These are phyloP conservation scores for Dalbergia oliveri DNA, from an alignment of 306 rosid genomes.

Conservation along the genomic window DNA sequence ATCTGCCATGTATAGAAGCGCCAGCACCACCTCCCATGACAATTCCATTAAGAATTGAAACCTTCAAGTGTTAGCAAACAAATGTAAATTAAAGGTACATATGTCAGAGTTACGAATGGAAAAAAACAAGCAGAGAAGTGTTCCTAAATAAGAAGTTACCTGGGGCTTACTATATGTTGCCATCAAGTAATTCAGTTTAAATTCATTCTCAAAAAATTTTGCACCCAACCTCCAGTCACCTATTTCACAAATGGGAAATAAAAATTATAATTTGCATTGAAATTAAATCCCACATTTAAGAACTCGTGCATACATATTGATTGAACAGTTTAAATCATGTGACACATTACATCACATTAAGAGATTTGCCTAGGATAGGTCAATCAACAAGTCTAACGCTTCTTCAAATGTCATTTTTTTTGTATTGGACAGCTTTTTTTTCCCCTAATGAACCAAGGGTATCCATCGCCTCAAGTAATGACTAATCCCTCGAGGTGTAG, in stretches of 20 bases:
- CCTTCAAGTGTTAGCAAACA: conserved; percentile 59
- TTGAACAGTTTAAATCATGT: background rate
- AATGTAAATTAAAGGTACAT: conserved; percentile 25
- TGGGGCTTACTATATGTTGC: conserved; percentile 93
- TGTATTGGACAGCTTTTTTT: background rate
- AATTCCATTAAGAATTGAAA: conserved; percentile 90
- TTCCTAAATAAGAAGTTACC: conserved; percentile 54
- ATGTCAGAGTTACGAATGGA: conserved; percentile 23
- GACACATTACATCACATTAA: too few species aligned
- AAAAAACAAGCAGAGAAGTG: conserved; percentile 26
- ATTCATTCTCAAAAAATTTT: conserved; percentile 64
- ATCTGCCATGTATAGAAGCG: conserved; percentile 89
- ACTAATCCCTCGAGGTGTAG: too few species aligned
- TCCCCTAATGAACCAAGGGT: too few species aligned
- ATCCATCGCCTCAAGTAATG: too few species aligned
- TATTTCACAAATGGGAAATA: conserved; percentile 46
- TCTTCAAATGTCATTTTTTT: background rate
- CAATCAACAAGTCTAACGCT: background rate
- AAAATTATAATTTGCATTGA: conserved; percentile 2
- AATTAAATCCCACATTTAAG: conserved; percentile 18
- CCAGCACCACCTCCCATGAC: conserved; percentile 99
- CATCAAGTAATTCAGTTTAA: conserved; percentile 75
- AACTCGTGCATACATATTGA: conserved; percentile 18
- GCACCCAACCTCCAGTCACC: conserved; percentile 85
- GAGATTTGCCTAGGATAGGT: background rate